Base-by-base conservation (phyloP, 2,329 filamentous ascomycete species). In the Rugonectria rugulosa region DNA sequence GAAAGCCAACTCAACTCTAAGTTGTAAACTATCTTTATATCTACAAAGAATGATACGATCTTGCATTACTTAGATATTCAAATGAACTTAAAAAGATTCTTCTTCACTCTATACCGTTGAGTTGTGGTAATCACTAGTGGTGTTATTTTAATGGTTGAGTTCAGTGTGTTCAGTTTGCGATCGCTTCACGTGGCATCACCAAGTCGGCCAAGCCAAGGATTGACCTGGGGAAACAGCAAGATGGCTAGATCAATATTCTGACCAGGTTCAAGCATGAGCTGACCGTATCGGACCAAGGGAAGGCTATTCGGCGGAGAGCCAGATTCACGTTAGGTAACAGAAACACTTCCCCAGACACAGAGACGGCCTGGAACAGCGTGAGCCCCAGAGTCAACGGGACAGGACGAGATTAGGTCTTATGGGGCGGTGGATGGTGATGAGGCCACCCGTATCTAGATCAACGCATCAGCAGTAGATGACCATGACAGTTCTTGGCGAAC, bases 271-370 rank as follows among this genome's bases (percentile, higher is more conserved):
- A 45, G 51, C 59, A 40, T 42, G 26, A 47, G 40, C 48, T 41
- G 47, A 51, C 36, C 47, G 34, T 34, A 47, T 46, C 59, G 49
- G 53, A 11, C 44, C 53, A 60, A 61, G 29, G 59, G 56, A 57
- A 59, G 53, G 17, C 45, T 61, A 54, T 61, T 59, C 41, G 37
- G 59, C 57, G 60, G 49, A 57, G 55, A 49, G 49, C 34, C 15
- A 31, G 20, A 44, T 62, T 58, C 48, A 40, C 27, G 54, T 62
- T 58, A 62, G 31, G 53, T 58, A 62, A 62, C 24, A 46, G 42
- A 60, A 50, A 48, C 57, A 31, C 40, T 60, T 57, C 53, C 60
- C 54, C 57, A 56, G 51, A 58, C 54, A 57, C 38, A 44, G 42
- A 45, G 38, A 27, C 29, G 50, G 37, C 42, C 26, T 44, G 49